phyloP scores from a whole-genome alignment of 805 yeast species.

The Wickerhamiella australiensis region DNA sequence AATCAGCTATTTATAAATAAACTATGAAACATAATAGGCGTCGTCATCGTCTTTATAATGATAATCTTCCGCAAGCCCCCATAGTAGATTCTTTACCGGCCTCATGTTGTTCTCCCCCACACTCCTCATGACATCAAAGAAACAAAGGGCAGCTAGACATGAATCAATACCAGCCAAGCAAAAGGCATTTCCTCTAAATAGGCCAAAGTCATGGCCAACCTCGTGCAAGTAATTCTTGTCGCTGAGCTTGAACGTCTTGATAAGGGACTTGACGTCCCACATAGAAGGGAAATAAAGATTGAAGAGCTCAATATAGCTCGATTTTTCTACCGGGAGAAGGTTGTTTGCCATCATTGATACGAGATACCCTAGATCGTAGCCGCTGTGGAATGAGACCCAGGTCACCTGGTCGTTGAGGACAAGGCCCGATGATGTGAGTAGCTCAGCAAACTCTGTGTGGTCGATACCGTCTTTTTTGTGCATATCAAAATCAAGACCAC shows the following conservation, averaged over 20 bases:
- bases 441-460: constrained; percentile 67
- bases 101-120: constrained; percentile 26
- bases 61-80: constrained; percentile 29
- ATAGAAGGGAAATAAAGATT: constrained; percentile 64
- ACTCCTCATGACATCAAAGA: constrained; percentile 32
- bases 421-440: constrained; percentile 75
- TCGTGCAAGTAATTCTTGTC: constrained; percentile 29
- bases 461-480: constrained; percentile 71
- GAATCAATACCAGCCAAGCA: constrained; percentile 37
- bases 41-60: constrained; percentile 15
- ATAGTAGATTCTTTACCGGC: constrained; percentile 27
- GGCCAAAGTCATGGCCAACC: constrained; percentile 34
- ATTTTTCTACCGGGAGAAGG: constrained; percentile 66
- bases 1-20: background rate
- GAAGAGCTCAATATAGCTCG: constrained; percentile 63
- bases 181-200: constrained; percentile 28
- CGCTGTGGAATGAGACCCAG: constrained; percentile 90
- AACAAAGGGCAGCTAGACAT: constrained; percentile 32
- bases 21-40: constrained; percentile 1
- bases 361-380: constrained; percentile 88
- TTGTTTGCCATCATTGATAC: constrained; percentile 63
- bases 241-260: constrained; percentile 28
- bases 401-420: constrained; percentile 56
- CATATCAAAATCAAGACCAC: constrained; percentile 70
- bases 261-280: constrained; percentile 59